Evolutionary conservation across 768 basidiomycete species (phyloP).

Genomic region (Boletus subcaerulescens): DNA sequence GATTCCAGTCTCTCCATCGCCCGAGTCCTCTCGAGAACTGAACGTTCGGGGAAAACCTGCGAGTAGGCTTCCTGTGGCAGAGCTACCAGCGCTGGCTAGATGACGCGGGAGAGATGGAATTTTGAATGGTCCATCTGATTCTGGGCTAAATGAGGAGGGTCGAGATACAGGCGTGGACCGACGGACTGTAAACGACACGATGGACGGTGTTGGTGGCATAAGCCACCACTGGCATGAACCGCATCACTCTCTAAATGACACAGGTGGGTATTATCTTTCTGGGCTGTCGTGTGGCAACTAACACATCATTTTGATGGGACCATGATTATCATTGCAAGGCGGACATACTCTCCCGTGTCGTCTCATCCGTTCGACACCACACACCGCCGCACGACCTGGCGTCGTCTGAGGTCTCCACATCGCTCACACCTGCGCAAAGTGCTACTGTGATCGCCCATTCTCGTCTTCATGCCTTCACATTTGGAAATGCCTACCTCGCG

Average conservation of each 20-base stretch:
- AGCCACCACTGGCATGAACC: too few relatives aligned
- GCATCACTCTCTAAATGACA: too few relatives aligned
- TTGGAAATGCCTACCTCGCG: constrained; percentile 49
- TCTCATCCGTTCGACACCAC: constrained; percentile 23
- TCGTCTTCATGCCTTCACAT: constrained; percentile 42
- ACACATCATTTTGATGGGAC: too few relatives aligned
- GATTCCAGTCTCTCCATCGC: constrained; percentile 25
- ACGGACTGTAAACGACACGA: constrained; percentile 83
- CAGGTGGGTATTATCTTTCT: too few relatives aligned
- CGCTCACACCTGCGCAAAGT: constrained; percentile 33
- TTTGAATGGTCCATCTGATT: constrained; percentile 59
- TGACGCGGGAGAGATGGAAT: constrained; percentile 60
- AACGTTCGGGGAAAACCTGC: constrained; percentile 45
- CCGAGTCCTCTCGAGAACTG: constrained; percentile 26
- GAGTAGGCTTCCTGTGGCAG: constrained; percentile 54
- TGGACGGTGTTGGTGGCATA: constrained; percentile 29
- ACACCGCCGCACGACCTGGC: constrained; percentile 37
- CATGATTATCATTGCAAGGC: background rate
- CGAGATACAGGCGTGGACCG: constrained; percentile 72
- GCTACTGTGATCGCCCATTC: constrained; percentile 36
- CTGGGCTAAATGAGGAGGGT: constrained; percentile 58
- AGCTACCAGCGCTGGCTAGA: constrained; percentile 38
- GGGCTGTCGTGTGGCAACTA: too few relatives aligned
- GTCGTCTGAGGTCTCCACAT: constrained; percentile 4
- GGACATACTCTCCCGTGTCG: constrained; percentile 50